A percentile compares a stretch with the other conserved stretches of the same genome.
These are phyloP conservation scores for Colletotrichum chlorophyti DNA, from an alignment of 2,329 filamentous ascomycete species.

Conservation along the genomic window DNA sequence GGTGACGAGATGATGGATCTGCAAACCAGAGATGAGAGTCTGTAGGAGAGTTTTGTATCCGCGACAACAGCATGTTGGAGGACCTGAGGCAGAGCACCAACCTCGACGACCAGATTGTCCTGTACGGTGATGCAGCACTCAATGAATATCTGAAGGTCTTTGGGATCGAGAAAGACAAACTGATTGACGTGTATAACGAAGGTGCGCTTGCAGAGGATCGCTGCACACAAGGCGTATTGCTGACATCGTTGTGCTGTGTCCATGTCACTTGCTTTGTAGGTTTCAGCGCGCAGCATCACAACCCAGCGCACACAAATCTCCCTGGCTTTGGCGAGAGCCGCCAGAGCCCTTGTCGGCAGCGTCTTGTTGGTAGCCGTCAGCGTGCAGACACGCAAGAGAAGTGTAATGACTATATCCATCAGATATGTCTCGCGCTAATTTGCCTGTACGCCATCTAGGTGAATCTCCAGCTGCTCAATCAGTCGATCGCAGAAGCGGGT, in stretches of 20 bases:
- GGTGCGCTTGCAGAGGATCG: slow-evolving; percentile 59
- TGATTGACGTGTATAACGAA: slow-evolving; percentile 33
- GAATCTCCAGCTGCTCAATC: slow-evolving; percentile 49
- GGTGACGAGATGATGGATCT: slow-evolving; percentile 37
- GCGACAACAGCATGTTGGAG: slow-evolving; percentile 49
- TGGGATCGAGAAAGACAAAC: slow-evolving; percentile 1
- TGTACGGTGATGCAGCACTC: slow-evolving; percentile 45
- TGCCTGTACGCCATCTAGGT: slow-evolving; percentile 50
- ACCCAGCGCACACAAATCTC: slow-evolving; percentile 58
- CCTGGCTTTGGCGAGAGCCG: slow-evolving; percentile 49
- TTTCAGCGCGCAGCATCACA: slow-evolving; percentile 50
- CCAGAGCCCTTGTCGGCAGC: slow-evolving; percentile 29
- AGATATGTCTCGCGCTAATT: slow-evolving; percentile 66
- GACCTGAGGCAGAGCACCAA: slow-evolving; percentile 38
- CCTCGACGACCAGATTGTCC: slow-evolving; percentile 49
- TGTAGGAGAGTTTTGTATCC: slow-evolving; percentile 52
- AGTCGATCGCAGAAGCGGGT: slow-evolving; percentile 55
- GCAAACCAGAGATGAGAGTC: slow-evolving; percentile 42
- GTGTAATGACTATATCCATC: slow-evolving; percentile 64
- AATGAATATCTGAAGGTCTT: slow-evolving; percentile 32
- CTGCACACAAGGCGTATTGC: slow-evolving; percentile 58
- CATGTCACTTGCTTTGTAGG: slow-evolving; percentile 44
- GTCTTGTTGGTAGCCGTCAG: slow-evolving; percentile 24
- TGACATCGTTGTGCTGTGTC: slow-evolving; percentile 45
- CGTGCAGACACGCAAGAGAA: slow-evolving; percentile 50